These are phyloP conservation scores for Fraxinus sp. DNA, from an alignment of 305 asterid species.

Conservation along the genomic window DNA sequence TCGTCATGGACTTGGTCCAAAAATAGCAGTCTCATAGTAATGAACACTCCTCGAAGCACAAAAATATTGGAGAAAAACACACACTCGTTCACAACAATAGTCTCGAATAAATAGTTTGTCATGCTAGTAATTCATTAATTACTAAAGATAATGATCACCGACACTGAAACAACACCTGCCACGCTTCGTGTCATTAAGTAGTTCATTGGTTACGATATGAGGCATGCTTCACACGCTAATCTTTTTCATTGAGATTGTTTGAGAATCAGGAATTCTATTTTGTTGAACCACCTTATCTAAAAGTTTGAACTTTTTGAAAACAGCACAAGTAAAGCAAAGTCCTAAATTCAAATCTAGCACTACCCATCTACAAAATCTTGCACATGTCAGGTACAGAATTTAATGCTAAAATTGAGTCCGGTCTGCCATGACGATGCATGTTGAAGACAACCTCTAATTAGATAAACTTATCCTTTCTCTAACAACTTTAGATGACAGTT, in stretches of 20 bases:
- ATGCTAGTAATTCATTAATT: background rate
- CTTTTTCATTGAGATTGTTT: background rate
- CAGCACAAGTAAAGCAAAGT: background rate
- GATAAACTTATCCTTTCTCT: background rate
- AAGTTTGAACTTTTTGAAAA: background rate
- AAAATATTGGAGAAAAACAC: background rate
- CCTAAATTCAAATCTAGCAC: background rate
- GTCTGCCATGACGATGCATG: background rate
- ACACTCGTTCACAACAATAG: background rate
- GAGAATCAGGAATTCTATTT: background rate
- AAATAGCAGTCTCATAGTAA: background rate
- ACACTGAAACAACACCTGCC: background rate
- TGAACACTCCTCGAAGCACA: background rate
- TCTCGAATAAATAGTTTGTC: background rate
- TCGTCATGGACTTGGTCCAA: background rate
- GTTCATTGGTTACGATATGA: background rate
- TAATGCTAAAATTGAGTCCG: background rate
- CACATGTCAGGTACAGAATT: background rate
- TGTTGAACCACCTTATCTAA: background rate
- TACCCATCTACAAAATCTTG: background rate
- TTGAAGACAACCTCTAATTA: background rate
- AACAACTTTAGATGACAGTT: background rate
- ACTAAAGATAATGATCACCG: background rate
- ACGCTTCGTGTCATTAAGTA: background rate
- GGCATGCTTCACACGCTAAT: background rate